A percentile compares a stretch with the other conserved stretches of the same genome.
These are phyloP conservation scores for Talaromyces nanjingensis DNA, from an alignment of 495 filamentous ascomycete genomes.

Conservation along the genomic window DNA sequence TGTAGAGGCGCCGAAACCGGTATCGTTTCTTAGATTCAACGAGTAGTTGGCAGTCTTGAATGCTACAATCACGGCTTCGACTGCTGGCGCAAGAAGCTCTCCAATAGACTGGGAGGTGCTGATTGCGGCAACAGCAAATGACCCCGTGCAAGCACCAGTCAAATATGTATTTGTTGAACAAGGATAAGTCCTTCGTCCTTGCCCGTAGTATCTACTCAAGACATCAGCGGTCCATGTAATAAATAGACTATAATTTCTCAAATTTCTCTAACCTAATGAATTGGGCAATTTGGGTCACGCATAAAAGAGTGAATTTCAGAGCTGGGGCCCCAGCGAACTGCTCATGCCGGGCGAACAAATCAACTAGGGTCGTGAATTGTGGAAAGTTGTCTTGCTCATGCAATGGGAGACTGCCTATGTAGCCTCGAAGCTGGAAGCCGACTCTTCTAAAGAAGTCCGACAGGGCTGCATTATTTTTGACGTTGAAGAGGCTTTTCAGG, in stretches of 20 bases:
- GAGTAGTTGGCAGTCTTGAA: neutral
- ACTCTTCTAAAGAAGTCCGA: neutral
- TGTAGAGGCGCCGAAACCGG: neutral
- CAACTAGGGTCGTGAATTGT: neutral
- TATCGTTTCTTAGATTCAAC: neutral
- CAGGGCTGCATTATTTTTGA: neutral
- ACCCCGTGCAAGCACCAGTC: neutral
- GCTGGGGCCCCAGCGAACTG: neutral
- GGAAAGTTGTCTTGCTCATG: neutral
- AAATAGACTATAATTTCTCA: neutral
- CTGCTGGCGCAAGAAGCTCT: neutral
- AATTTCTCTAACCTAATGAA: neutral
- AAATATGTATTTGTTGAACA: neutral
- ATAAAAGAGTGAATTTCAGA: neutral
- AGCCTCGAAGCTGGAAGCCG: neutral
- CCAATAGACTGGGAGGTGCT: neutral
- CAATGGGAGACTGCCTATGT: neutral
- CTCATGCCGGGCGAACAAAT: neutral
- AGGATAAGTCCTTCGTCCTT: neutral
- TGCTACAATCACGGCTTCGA: neutral
- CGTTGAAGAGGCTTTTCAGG: neutral
- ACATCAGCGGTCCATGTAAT: neutral
- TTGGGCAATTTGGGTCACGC: neutral
- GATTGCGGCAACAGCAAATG: neutral
- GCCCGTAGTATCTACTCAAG: neutral